These are phyloP conservation scores for Mycena rebaudengoi DNA, from an alignment of 768 basidiomycete species.

Conservation along the genomic window DNA sequence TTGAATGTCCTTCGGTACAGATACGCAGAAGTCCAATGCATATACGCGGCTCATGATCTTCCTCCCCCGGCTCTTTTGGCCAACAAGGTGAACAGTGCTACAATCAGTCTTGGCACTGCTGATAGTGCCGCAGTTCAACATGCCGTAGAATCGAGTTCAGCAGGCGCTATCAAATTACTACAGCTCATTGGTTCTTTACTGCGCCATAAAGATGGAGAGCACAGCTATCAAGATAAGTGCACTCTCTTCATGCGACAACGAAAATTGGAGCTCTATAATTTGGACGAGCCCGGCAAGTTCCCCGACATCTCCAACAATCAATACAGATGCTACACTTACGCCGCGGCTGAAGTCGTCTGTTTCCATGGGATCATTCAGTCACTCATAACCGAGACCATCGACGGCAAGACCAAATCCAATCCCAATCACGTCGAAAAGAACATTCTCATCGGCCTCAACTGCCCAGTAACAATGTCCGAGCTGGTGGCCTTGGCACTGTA, in stretches of 20 bases:
- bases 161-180: conserved; percentile 34
- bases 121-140: conserved; percentile 16
- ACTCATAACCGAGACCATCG: conserved; percentile 20
- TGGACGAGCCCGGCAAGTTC: conserved; percentile 12
- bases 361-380: neutral
- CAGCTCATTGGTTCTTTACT: conserved; percentile 34
- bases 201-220: conserved; percentile 34
- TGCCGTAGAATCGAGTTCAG: conserved; percentile 26
- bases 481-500: conserved; percentile 32
- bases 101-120: conserved; percentile 12
- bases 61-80: conserved; percentile 30
- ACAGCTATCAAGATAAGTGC: conserved; percentile 32
- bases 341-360: conserved; percentile 14
- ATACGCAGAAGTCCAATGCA: conserved; percentile 11
- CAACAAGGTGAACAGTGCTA: conserved; percentile 36
- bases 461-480: conserved; percentile 29
- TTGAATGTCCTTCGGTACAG: conserved; percentile 38
- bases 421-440: conserved; percentile 35
- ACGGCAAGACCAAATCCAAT: conserved; percentile 24
- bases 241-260: conserved; percentile 14
- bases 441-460: conserved; percentile 29
- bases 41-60: conserved; percentile 18
- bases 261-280: conserved; percentile 16
- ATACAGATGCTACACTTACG: conserved; percentile 17
- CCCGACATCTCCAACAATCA: conserved; percentile 25